These are phyloP conservation scores for Xylariaceae sp. DNA, from an alignment of 2,329 filamentous ascomycete species.

Conservation along the genomic window DNA sequence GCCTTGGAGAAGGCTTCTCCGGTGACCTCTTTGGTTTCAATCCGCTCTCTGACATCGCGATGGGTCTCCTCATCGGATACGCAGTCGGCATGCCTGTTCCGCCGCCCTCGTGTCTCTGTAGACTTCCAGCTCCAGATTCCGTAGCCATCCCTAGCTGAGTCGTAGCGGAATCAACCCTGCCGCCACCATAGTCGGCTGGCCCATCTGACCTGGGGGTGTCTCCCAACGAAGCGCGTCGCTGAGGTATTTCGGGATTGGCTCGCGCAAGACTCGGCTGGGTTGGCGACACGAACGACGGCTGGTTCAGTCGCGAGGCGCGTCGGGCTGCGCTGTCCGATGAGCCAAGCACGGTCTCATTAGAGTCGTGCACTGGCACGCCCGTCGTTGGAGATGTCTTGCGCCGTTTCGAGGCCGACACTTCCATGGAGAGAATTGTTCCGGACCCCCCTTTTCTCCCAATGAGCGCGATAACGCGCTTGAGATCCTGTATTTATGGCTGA, in stretches of 20 bases:
- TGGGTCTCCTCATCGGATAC: conserved; percentile 18
- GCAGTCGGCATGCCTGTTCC: conserved; percentile 5
- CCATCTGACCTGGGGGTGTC: conserved; percentile 17
- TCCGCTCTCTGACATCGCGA: conserved; percentile 29
- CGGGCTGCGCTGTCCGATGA: conserved; percentile 15
- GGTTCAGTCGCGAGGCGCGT: conserved; percentile 31
- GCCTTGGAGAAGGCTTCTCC: conserved; percentile 40
- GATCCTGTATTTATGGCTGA: background rate
- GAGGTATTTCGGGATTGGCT: conserved; percentile 54
- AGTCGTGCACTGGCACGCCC: conserved; percentile 35
- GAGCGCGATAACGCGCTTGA: background rate
- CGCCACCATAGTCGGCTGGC: conserved; percentile 21
- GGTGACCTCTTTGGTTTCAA: conserved; percentile 39
- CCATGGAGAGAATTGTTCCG: conserved; percentile 35
- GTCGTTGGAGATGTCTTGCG: conserved; percentile 56
- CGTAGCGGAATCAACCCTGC: conserved; percentile 27
- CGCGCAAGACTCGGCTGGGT: conserved; percentile 59
- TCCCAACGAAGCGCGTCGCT: conserved; percentile 38
- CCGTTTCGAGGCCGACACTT: conserved; percentile 57
- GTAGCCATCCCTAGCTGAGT: conserved; percentile 30
- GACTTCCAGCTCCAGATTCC: conserved; percentile 20
- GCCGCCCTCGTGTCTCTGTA: background rate
- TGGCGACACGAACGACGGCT: conserved; percentile 61
- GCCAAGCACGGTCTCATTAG: conserved; percentile 1
- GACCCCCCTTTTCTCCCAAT: background rate